A percentile compares a stretch with the other conserved stretches of the same genome.
phyloP scores from a whole-genome alignment of 441 rosid genomes.

The Aleurites moluccanus region DNA sequence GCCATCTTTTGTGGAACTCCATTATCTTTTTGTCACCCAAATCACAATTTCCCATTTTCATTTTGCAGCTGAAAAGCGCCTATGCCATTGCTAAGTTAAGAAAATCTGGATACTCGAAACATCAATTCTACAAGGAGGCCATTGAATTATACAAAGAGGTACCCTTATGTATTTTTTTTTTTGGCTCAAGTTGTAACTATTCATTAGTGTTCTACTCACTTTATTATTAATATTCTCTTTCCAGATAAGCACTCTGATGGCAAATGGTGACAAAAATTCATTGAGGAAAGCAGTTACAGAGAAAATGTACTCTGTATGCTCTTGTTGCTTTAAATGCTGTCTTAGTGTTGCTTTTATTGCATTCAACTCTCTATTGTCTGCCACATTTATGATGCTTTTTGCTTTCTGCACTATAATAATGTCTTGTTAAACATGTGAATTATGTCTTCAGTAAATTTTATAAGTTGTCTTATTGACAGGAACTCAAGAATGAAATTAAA shows the following conservation, averaged over 20 bases:
- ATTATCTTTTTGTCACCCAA: neutral
- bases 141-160: constrained; percentile 77
- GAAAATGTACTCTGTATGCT: constrained; percentile 86
- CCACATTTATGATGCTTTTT: constrained; percentile 8
- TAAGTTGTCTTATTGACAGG: constrained; percentile 40
- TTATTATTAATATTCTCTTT: constrained; percentile 11
- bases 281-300: constrained; percentile 82
- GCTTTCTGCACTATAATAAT: constrained; percentile 6
- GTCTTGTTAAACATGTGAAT: neutral
- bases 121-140: constrained; percentile 76
- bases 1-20: neutral
- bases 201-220: neutral
- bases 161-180: constrained; percentile 8
- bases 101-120: constrained; percentile 79
- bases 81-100: constrained; percentile 81
- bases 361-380: constrained; percentile 2
- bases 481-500: constrained; percentile 81
- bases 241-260: constrained; percentile 72
- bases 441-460: constrained; percentile 15
- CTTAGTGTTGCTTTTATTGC: constrained; percentile 6
- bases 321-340: constrained; percentile 22
- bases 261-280: constrained; percentile 72
- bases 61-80: constrained; percentile 78
- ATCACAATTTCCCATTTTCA: constrained; percentile 18
- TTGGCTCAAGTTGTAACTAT: neutral